Percentiles rank a stretch among this genome's conserved stretches.
phyloP scores from a whole-genome alignment of 768 basidiomycete species.

The Rhodosporidiobolus odoratus region DNA sequence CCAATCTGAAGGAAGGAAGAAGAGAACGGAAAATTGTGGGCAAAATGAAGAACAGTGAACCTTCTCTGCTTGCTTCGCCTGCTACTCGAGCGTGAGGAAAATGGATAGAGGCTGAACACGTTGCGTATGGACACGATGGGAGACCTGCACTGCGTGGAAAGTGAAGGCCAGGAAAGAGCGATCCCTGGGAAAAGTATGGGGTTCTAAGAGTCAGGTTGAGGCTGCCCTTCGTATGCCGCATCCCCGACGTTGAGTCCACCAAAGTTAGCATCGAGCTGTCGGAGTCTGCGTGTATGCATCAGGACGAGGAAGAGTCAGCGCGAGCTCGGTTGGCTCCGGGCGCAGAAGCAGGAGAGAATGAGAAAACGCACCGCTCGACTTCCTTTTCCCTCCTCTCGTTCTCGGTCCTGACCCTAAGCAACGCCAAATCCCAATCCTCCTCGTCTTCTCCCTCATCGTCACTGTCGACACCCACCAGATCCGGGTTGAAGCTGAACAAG shows the following conservation, averaged over 20 bases:
- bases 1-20: neutral
- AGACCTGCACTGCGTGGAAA: too few species aligned
- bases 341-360: neutral
- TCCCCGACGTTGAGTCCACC: neutral
- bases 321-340: neutral
- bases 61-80: too few species aligned
- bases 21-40: neutral
- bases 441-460: slow-evolving; percentile 60
- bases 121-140: too few species aligned
- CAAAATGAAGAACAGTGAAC: too few species aligned
- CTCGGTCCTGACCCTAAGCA: slow-evolving; percentile 61
- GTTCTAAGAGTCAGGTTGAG: neutral
- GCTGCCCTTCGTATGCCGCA: neutral
- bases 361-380: slow-evolving; percentile 27
- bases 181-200: neutral
- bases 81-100: too few species aligned
- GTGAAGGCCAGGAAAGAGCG: neutral
- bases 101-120: too few species aligned
- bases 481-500: slow-evolving; percentile 92
- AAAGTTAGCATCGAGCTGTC: neutral
- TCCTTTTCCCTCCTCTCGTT: slow-evolving; percentile 58
- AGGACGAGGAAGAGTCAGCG: neutral
- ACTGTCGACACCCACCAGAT: slow-evolving; percentile 50
- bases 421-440: slow-evolving; percentile 54
- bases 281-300: neutral